Percentiles rank a stretch among this genome's conserved stretches.
Conservation (phyloP, 108 stramenopile species). For the Skeletonema potamos region DNA sequence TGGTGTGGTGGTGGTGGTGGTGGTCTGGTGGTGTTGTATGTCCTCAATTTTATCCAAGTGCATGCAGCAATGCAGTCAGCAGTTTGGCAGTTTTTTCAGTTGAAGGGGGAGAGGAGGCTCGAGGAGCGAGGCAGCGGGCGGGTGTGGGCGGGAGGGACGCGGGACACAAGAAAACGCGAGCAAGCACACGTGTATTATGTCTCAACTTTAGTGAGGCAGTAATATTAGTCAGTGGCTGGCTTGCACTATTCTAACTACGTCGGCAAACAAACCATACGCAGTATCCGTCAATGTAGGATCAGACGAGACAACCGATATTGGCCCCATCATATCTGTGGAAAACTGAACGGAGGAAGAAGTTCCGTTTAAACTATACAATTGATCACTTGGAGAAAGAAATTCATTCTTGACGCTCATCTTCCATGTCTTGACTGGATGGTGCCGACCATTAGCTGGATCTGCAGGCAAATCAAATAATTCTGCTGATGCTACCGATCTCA, state of each 20-base stretch:
- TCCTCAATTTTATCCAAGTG: background rate
- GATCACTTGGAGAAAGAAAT: constrained; percentile 13
- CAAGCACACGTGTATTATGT: too few species aligned
- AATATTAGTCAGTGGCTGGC: background rate
- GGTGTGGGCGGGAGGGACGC: too few species aligned
- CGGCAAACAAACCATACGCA: constrained; percentile 42
- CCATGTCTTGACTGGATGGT: constrained; percentile 10
- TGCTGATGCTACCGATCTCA: constrained; percentile 29
- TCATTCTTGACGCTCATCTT: constrained; percentile 19
- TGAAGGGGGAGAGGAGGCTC: too few species aligned
- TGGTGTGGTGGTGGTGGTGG: too few species aligned
- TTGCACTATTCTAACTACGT: constrained; percentile 32
- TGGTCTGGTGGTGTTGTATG: background rate
- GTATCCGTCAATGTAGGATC: constrained; percentile 41
- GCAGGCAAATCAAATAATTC: background rate
- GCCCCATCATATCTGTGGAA: constrained; percentile 27
- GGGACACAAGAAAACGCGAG: too few species aligned
- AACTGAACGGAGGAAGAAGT: constrained; percentile 29
- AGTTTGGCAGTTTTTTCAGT: too few species aligned
- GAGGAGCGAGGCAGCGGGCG: too few species aligned
- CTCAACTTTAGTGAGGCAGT: too few species aligned
- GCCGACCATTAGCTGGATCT: background rate
- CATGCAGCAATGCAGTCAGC: too few species aligned
- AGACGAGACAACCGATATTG: constrained; percentile 20
- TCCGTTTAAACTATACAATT: constrained; percentile 28